phyloP scores from a whole-genome alignment of 1,139 yeast genomes.

The Kurtzmaniella natalensis region DNA sequence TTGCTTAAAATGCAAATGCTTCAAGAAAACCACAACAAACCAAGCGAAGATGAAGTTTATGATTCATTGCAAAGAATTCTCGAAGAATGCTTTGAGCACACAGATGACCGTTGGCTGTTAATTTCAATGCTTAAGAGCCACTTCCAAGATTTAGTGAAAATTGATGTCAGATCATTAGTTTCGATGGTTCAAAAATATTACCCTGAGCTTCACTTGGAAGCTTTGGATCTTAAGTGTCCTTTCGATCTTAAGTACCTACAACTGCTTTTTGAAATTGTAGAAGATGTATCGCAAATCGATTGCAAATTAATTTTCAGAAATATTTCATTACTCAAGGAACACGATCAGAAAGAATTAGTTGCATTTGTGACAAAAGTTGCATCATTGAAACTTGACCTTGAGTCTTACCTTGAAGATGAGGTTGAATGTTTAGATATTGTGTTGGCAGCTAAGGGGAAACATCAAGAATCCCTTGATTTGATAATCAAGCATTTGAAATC shows the following conservation, averaged over 20 bases:
- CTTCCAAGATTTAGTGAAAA: slow-evolving; percentile 31
- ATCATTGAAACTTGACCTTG: slow-evolving; percentile 12
- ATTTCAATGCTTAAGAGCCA: slow-evolving; percentile 30
- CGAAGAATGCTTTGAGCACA: slow-evolving; percentile 33
- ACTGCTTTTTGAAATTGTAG: background rate
- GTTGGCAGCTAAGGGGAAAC: slow-evolving; percentile 17
- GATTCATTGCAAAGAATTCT: slow-evolving; percentile 24
- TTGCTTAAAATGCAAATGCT: slow-evolving; percentile 16
- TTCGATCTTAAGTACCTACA: background rate
- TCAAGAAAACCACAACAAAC: slow-evolving; percentile 6
- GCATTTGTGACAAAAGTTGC: slow-evolving; percentile 15
- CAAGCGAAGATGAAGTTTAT: slow-evolving; percentile 10
- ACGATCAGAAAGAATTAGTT: slow-evolving; percentile 13
- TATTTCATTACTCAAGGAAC: slow-evolving; percentile 25
- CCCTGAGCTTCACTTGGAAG: slow-evolving; percentile 35
- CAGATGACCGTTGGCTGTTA: slow-evolving; percentile 32
- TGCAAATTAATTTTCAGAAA: slow-evolving; percentile 22
- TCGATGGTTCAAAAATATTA: slow-evolving; percentile 29
- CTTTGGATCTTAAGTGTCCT: slow-evolving; percentile 24
- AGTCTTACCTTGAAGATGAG: slow-evolving; percentile 3
- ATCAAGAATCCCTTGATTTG: slow-evolving; percentile 23
- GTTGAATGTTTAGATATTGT: slow-evolving; percentile 31
- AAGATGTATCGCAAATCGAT: slow-evolving; percentile 21
- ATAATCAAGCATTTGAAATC: slow-evolving; percentile 19
- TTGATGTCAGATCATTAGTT: slow-evolving; percentile 35